These are phyloP conservation scores for Blastomyces parvus DNA, from an alignment of 2,329 filamentous ascomycete genomes.

Conservation along the genomic window DNA sequence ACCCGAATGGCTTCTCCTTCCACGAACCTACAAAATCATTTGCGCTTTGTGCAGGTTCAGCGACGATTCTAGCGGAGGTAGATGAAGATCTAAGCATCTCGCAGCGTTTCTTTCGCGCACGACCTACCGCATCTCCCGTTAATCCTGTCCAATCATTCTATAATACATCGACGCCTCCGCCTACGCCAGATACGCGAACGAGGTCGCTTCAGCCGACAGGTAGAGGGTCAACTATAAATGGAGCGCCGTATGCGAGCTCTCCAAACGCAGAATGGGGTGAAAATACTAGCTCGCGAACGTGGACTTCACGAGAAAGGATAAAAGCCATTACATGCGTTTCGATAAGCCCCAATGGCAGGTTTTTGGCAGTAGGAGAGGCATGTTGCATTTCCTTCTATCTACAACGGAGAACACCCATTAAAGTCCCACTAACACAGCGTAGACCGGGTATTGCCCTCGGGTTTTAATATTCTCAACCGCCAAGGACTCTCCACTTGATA, in stretches of 20 bases:
- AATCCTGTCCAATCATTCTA: conserved; percentile 50
- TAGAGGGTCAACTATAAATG: conserved; percentile 38
- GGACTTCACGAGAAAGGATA: conserved; percentile 83
- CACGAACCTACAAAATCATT: conserved; percentile 62
- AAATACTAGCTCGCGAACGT: conserved; percentile 55
- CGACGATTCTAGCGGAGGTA: conserved; percentile 80
- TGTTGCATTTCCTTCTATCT: conserved; percentile 17
- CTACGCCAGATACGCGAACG: conserved; percentile 47
- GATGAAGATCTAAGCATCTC: conserved; percentile 53
- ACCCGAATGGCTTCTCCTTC: conserved; percentile 76
- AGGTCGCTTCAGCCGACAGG: conserved; percentile 45
- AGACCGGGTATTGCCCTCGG: conserved; percentile 83
- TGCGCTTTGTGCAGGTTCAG: conserved; percentile 85
- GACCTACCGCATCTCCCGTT: conserved; percentile 59
- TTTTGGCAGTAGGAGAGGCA: conserved; percentile 80
- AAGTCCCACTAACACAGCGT: conserved; percentile 20
- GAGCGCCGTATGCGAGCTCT: conserved; percentile 36
- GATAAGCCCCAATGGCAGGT: conserved; percentile 76
- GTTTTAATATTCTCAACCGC: conserved; percentile 80
- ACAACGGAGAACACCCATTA: neutral
- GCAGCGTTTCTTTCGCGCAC: conserved; percentile 85
- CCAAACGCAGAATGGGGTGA: conserved; percentile 50
- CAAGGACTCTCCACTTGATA: conserved; percentile 66
- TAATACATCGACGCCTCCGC: conserved; percentile 47
- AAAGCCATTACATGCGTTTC: conserved; percentile 89